Percentiles rank a stretch among this genome's conserved stretches.
phyloP scores from a whole-genome alignment of 2,329 filamentous ascomycete species.

The Ophiosphaerella herpotricha region DNA sequence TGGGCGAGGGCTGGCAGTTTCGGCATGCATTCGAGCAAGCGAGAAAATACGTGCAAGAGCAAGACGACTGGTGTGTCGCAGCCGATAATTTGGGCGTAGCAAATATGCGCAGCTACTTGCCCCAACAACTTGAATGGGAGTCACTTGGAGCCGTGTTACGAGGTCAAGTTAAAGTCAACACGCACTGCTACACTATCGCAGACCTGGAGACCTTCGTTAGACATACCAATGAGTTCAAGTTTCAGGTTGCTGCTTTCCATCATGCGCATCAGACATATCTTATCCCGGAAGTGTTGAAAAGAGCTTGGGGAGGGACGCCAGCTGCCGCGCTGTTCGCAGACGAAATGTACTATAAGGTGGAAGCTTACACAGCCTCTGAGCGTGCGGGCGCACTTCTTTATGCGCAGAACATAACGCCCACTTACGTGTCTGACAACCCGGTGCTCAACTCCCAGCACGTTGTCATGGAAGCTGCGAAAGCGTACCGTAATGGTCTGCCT shows the following conservation, averaged over 20 bases:
- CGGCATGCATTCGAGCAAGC: constrained; percentile 70
- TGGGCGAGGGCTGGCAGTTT: constrained; percentile 73
- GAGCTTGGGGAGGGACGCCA: constrained; percentile 45
- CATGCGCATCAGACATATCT: constrained; percentile 71
- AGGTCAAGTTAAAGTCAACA: constrained; percentile 71
- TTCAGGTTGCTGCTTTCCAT: constrained; percentile 69
- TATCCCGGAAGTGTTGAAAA: constrained; percentile 62
- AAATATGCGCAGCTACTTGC: constrained; percentile 62
- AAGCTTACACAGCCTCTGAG: constrained; percentile 68
- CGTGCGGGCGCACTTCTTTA: constrained; percentile 69
- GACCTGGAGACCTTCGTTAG: constrained; percentile 72
- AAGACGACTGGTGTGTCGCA: constrained; percentile 70
- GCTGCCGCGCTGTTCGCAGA: constrained; percentile 68
- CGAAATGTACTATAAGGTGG: constrained; percentile 74
- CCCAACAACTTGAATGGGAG: constrained; percentile 67
- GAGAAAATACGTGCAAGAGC: constrained; percentile 58
- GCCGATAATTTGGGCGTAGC: constrained; percentile 58
- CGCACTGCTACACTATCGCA: constrained; percentile 72
- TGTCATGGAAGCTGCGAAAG: constrained; percentile 60
- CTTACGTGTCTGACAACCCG: constrained; percentile 74
- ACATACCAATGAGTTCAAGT: constrained; percentile 73
- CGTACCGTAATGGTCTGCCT: constrained; percentile 48
- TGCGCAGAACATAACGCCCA: constrained; percentile 66
- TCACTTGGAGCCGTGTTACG: constrained; percentile 65
- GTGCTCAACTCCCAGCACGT: constrained; percentile 73